Base-by-base conservation (phyloP, 768 basidiomycete species). In the Coprinopsis cinerea region DNA sequence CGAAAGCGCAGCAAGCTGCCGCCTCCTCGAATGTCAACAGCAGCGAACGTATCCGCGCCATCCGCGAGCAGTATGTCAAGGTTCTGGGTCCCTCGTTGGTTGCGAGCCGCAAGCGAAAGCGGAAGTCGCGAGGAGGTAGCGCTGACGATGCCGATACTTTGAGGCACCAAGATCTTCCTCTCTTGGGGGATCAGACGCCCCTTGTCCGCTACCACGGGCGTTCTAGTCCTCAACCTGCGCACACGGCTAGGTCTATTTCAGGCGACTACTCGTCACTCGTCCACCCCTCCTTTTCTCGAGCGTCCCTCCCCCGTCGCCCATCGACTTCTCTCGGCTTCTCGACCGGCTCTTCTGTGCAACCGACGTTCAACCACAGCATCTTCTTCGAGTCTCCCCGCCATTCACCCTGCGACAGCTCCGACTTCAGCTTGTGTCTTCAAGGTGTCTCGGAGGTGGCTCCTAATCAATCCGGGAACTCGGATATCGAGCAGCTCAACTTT, bases 31-130 rank as follows among this genome's bases (percentile, higher is more conserved):
- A 36, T 25, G 59, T 54, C 15, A 57, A 54, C 34, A 56, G 55
- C 43, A 58, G 61, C 28, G 61, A 64, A 17, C 56, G 59, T 26
- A 68, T 69, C 32, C 62, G 65, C 36, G 44, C 54, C 45, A 59
- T 73, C 37, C 59, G 72, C 22, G 69, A 71, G 55, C 61, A 52
- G 41, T 73, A 68, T 47, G 44, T 63, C 14, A 53, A 57, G 4
- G 61, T 69, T 36, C 39, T 53, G 22, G 69, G 69, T 3, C 66
- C 68, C n/a, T 62, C 73, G 17, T 60, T 63, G 15, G 55, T 62
- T n/a, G 64, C 67, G 14, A 55, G 63, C 17, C 69, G 70, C 24
- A 63, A 60, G 39, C 56, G 67, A 52, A 66, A 64, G 46, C 47
- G 54, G 24, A 67, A 62, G 58, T 49, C 64, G 45, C 57, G 43